Evolutionary conservation across 441 rosid genomes (phyloP), one percentile per base, ranked within the genome.

Genomic region (Gossypium gossypioides): DNA sequence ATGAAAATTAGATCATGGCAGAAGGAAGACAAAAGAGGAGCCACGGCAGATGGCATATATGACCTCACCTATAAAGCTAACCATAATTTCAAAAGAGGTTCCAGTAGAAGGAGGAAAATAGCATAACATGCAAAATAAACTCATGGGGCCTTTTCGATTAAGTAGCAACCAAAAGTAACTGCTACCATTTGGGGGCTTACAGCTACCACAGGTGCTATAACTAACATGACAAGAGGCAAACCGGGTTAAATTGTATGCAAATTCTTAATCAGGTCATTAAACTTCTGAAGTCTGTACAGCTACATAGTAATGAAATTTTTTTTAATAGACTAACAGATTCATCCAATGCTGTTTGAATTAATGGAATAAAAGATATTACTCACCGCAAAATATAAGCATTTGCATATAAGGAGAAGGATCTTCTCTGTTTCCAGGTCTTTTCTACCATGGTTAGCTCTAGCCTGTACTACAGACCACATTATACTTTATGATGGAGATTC

Each of bases 351-450:
- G 40, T 51, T 22, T 52, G 50, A 25, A 76, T 32, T 16, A 74
- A 77, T 69, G 56, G 19, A 34, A 71, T 71, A n/a, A 40, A 74
- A 69, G 50, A 65, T 50, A 54, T 57, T 51, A 83, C 94, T 88
- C 76, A 92, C 97, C 66, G 96, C 77, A 82, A 85, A 86, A 86
- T 88, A 84, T 25, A 90, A 60, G 88, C 92, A 90, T 82, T 87
- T 90, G 94, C 91, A 87, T 61, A 84, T 76, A 68, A 84, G 73
- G 71, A 83, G 93, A 80, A 90, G 80, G 71, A 84, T 75, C 83
- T 84, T 88, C 81, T 88, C 94, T 22, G 72, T 68, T 75, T 86
- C 91, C 75, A 76, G 19, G 65, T 84, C 89, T 68, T 51, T 72
- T 46, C 74, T 72, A 50, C 55, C 76, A 18, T 72, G 72, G 50